Evolutionary conservation across 805 yeast genomes (phyloP).

Genomic region (Teunomyces aglyptinius): DNA sequence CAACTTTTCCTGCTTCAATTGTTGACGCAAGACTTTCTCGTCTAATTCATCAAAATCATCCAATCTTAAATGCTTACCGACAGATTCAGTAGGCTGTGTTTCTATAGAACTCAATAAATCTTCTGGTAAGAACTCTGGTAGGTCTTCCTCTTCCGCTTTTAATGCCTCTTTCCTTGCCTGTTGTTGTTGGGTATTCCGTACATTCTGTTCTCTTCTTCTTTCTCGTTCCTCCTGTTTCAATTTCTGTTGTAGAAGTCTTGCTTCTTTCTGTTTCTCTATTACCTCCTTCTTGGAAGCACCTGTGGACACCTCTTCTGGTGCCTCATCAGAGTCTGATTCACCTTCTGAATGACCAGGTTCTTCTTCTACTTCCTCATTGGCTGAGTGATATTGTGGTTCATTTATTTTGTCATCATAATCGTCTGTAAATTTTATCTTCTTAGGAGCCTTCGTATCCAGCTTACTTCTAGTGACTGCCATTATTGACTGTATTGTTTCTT

Average conservation of each 20-base stretch:
- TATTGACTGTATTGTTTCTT: neutral
- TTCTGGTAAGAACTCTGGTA: conserved; percentile 44
- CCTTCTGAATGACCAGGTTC: conserved; percentile 11
- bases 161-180: conserved; percentile 21
- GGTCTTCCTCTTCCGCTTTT: conserved; percentile 17
- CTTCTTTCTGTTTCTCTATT: conserved; percentile 25
- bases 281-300: conserved; percentile 23
- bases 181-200: conserved; percentile 35
- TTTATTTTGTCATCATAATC: conserved; percentile 17
- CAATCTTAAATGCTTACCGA: conserved; percentile 29
- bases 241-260: conserved; percentile 21
- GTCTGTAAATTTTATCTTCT: conserved; percentile 33
- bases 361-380: conserved; percentile 16
- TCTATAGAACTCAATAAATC: conserved; percentile 30
- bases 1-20: conserved; percentile 34
- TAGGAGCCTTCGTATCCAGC: conserved; percentile 15
- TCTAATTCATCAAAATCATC: conserved; percentile 33
- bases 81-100: conserved; percentile 8
- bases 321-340: conserved; percentile 31
- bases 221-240: conserved; percentile 29
- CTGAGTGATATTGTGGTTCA: conserved; percentile 16
- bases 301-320: conserved; percentile 46
- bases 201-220: conserved; percentile 34
- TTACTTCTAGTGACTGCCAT: conserved; percentile 35
- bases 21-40: conserved; percentile 25